phyloP scores from a whole-genome alignment of 202 grass and related monocot species.

The Saccharum hybrid region DNA sequence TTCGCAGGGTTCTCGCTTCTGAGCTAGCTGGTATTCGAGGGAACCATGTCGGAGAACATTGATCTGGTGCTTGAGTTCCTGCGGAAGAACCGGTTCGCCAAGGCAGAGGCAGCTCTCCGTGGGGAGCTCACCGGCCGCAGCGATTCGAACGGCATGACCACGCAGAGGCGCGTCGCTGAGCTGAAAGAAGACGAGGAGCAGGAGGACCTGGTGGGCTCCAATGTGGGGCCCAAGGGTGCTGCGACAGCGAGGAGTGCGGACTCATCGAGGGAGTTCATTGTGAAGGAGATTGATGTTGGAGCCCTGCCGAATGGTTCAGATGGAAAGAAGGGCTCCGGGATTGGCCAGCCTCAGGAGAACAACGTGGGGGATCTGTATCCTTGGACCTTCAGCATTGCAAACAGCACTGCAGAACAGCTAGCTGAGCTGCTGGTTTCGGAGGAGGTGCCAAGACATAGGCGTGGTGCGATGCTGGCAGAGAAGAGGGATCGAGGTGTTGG shows the following conservation, averaged over 20 bases:
- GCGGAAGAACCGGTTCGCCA: constrained; percentile 78
- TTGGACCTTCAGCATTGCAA: constrained; percentile 77
- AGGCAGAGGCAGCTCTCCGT: constrained; percentile 83
- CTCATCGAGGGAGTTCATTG: constrained; percentile 83
- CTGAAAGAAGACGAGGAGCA: constrained; percentile 47
- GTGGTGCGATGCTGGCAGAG: constrained; percentile 34
- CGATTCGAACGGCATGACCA: constrained; percentile 36
- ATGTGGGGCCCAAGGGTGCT: constrained; percentile 36
- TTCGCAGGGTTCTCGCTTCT: background rate
- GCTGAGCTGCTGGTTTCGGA: constrained; percentile 73
- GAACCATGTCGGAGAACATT: constrained; percentile 79
- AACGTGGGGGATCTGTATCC: constrained; percentile 79
- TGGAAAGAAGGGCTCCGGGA: constrained; percentile 54
- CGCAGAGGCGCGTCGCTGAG: constrained; percentile 18
- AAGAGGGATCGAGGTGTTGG: constrained; percentile 65
- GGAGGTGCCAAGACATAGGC: constrained; percentile 62
- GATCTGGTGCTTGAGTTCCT: constrained; percentile 95
- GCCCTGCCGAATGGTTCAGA: constrained; percentile 52
- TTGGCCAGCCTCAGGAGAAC: constrained; percentile 44
- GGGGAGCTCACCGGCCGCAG: constrained; percentile 69
- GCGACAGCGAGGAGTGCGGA: constrained; percentile 53
- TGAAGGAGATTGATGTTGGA: constrained; percentile 91
- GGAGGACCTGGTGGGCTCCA: constrained; percentile 41
- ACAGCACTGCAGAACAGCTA: constrained; percentile 66
- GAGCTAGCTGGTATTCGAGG: constrained; percentile 48